Conservation (phyloP, 2,329 filamentous ascomycete species). For the Beauveria caledonica region DNA sequence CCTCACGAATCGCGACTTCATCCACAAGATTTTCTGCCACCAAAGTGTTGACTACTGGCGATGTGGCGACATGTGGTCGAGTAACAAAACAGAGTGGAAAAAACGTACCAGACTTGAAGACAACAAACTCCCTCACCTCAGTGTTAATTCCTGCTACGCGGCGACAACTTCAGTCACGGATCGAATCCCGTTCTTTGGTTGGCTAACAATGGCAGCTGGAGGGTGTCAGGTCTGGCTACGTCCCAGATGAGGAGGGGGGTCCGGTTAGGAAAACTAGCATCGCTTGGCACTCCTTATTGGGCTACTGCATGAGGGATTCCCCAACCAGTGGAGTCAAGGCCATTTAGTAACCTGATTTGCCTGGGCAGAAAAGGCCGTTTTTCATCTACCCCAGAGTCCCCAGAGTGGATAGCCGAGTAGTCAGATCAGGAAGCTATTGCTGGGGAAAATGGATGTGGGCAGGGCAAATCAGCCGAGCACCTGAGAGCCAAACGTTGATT, state of each 20-base stretch:
- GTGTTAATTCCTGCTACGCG: too few relatives aligned
- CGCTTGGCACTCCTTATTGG: background rate
- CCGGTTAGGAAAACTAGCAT: background rate
- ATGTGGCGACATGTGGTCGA: too few relatives aligned
- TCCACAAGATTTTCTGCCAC: too few relatives aligned
- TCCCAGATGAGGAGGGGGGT: background rate
- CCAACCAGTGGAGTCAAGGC: background rate
- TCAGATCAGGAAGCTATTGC: background rate
- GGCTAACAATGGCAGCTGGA: too few relatives aligned
- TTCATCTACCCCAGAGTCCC: background rate
- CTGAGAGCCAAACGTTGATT: background rate
- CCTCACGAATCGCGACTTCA: too few relatives aligned
- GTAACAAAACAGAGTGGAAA: too few relatives aligned
- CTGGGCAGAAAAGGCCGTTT: background rate
- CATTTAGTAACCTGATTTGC: too few relatives aligned
- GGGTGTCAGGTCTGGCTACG: background rate
- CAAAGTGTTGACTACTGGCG: too few relatives aligned
- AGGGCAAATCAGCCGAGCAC: background rate
- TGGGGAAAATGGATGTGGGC: background rate
- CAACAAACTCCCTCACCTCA: too few relatives aligned
- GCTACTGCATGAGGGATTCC: background rate
- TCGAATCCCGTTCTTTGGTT: too few relatives aligned
- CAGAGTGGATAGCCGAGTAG: background rate
- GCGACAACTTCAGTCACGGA: too few relatives aligned
- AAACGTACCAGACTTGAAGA: too few relatives aligned